A percentile compares a stretch with the other conserved stretches of the same genome.
phyloP scores from a whole-genome alignment of 176 grass and related monocot species.

The Otatea glauca region DNA sequence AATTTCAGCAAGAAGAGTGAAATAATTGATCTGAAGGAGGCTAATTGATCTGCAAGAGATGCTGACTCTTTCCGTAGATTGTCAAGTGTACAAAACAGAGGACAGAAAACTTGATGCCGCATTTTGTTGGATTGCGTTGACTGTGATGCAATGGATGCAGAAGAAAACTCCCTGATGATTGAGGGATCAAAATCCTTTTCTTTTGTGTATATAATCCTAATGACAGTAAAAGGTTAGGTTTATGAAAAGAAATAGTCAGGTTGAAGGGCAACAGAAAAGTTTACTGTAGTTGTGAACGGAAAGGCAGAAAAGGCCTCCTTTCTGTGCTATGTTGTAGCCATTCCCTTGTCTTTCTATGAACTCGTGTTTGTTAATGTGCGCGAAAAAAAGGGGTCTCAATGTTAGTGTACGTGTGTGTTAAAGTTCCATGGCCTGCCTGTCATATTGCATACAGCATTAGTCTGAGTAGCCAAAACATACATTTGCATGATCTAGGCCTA shows the following conservation, averaged over 20 bases:
- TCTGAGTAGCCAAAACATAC: background rate
- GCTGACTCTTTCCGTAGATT: slow-evolving; percentile 36
- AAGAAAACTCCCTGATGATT: slow-evolving; percentile 12
- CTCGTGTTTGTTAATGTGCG: background rate
- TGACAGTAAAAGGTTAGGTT: slow-evolving; percentile 21
- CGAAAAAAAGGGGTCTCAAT: background rate
- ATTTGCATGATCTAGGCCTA: background rate
- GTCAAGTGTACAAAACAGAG: slow-evolving; percentile 45
- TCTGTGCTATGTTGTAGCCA: slow-evolving; percentile 25
- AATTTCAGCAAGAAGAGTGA: slow-evolving; percentile 9
- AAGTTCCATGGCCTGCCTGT: background rate
- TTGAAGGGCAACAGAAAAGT: background rate
- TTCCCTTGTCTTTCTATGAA: slow-evolving; percentile 4
- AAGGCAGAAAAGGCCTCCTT: slow-evolving; percentile 8
- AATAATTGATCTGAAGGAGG: slow-evolving; percentile 3
- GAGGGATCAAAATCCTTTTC: background rate
- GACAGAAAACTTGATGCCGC: slow-evolving; percentile 19
- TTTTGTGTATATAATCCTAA: slow-evolving; percentile 38
- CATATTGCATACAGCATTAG: background rate
- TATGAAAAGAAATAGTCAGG: background rate
- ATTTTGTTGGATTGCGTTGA: slow-evolving; percentile 38
- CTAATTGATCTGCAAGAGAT: slow-evolving; percentile 5
- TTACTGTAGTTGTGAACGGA: slow-evolving; percentile 27
- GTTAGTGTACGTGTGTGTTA: background rate
- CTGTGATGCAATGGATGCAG: slow-evolving; percentile 30